These are phyloP conservation scores for Grigorovia yakushimaensis DNA, from an alignment of 805 yeast genomes.

Conservation along the genomic window DNA sequence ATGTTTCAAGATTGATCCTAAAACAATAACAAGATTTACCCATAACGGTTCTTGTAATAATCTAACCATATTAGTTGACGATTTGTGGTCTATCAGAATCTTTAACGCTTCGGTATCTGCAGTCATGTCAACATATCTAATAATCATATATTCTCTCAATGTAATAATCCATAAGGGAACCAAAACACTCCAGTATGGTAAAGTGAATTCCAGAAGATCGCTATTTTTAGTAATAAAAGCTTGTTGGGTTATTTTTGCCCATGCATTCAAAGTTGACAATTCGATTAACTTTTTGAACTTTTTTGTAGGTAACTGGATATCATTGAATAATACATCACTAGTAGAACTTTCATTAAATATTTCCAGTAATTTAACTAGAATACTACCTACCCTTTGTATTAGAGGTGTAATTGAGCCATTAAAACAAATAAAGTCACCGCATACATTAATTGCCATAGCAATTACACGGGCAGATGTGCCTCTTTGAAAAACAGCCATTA, in stretches of 20 bases:
- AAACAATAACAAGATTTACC: conserved; percentile 68
- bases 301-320: conserved; percentile 38
- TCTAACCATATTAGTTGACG: conserved; percentile 8
- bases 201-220: conserved; percentile 41
- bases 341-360: conserved; percentile 32
- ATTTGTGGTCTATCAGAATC: not conserved
- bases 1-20: conserved; percentile 52
- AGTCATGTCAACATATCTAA: conserved; percentile 35
- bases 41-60: conserved; percentile 44
- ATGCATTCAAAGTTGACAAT: conserved; percentile 53
- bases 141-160: conserved; percentile 61
- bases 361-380: conserved; percentile 58
- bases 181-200: conserved; percentile 48
- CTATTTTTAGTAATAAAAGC: conserved; percentile 18
- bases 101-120: conserved; percentile 10
- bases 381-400: conserved; percentile 47
- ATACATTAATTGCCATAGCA: conserved; percentile 64
- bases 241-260: conserved; percentile 52
- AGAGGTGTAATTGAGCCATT: conserved; percentile 41
- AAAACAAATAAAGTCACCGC: conserved; percentile 66
- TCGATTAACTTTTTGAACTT: conserved; percentile 45
- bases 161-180: conserved; percentile 73
- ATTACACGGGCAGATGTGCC: conserved; percentile 69
- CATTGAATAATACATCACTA: conserved; percentile 34
- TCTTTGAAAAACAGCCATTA: conserved; percentile 72